phyloP scores from a whole-genome alignment of 208 protist species.

The Naegleria lovaniensis region DNA sequence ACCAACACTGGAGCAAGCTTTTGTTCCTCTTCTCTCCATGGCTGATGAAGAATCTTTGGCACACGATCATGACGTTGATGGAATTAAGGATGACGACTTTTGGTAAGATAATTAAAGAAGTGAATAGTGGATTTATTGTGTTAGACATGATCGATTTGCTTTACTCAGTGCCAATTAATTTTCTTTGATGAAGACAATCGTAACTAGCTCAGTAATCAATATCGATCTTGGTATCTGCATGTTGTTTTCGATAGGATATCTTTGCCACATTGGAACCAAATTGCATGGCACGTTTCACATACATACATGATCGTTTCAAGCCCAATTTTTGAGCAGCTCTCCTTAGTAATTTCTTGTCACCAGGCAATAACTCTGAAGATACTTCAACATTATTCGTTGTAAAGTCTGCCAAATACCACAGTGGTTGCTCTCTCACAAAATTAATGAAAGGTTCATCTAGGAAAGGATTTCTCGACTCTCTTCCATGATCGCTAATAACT shows the following conservation, averaged over 20 bases:
- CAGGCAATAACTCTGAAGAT: constrained; percentile 48
- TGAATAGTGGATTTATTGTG: too few relatives aligned
- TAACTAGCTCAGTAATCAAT: constrained; percentile 8
- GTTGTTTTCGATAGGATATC: constrained; percentile 8
- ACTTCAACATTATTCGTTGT: constrained; percentile 35
- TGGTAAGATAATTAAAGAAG: too few relatives aligned
- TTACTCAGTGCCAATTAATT: too few relatives aligned
- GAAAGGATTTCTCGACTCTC: constrained; percentile 82
- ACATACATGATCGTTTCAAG: constrained; percentile 55
- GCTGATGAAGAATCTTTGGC: not conserved
- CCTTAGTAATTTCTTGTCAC: constrained; percentile 83
- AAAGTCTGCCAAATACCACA: not conserved
- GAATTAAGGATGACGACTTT: not conserved
- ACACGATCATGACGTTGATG: not conserved
- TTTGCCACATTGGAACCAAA: constrained; percentile 90
- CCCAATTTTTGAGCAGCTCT: constrained; percentile 67
- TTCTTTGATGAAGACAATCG: too few relatives aligned
- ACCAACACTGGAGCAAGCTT: not conserved
- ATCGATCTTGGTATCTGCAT: not conserved
- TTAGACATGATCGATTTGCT: too few relatives aligned
- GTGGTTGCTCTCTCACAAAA: constrained; percentile 59
- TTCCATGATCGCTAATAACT: constrained; percentile 75
- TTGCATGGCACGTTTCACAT: constrained; percentile 92
- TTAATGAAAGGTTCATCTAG: constrained; percentile 80
- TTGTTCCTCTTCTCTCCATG: not conserved